Conservation (phyloP, 306 rosid species). For the Canavalia ensiformis region DNA sequence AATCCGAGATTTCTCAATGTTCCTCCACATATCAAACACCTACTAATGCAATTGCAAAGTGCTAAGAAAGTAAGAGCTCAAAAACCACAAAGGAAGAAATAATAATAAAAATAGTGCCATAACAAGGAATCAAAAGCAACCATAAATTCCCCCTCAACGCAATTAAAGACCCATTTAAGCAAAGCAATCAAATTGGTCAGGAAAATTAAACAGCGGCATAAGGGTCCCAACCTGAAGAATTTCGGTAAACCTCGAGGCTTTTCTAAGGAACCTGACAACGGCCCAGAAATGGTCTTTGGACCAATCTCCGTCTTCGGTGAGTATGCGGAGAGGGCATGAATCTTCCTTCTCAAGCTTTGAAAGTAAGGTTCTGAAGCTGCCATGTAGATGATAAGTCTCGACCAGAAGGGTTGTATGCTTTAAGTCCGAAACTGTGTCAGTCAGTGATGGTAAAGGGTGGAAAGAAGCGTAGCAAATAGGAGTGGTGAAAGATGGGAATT, state of each 20-base stretch:
- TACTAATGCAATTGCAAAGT: conserved; percentile 44
- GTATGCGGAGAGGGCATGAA: conserved; percentile 57
- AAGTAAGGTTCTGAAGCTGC: conserved; percentile 56
- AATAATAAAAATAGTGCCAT: neutral
- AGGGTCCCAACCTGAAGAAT: conserved; percentile 60
- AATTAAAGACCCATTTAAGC: conserved; percentile 3
- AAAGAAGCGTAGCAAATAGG: conserved; percentile 38
- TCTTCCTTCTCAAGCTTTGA: conserved; percentile 49
- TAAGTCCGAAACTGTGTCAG: conserved; percentile 43
- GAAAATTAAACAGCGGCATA: neutral
- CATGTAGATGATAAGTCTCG: conserved; percentile 63
- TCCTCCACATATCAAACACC: conserved; percentile 79
- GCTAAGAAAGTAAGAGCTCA: conserved; percentile 8
- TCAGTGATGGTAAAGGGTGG: conserved; percentile 23
- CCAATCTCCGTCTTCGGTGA: conserved; percentile 72
- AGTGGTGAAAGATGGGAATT: conserved; percentile 37
- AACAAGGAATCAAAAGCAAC: neutral
- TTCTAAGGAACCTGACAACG: conserved; percentile 65
- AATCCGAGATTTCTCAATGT: conserved; percentile 63
- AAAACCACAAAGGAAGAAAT: conserved; percentile 22
- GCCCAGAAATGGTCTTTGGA: conserved; percentile 69
- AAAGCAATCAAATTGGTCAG: conserved; percentile 9
- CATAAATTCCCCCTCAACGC: neutral
- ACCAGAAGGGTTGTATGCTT: conserved; percentile 63
- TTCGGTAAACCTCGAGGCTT: conserved; percentile 61